Evolutionary conservation across 371 early-diverging fungal genomes (phyloP), one percentile per base, ranked within the genome.

Genomic region (Cladochytrium tenue): DNA sequence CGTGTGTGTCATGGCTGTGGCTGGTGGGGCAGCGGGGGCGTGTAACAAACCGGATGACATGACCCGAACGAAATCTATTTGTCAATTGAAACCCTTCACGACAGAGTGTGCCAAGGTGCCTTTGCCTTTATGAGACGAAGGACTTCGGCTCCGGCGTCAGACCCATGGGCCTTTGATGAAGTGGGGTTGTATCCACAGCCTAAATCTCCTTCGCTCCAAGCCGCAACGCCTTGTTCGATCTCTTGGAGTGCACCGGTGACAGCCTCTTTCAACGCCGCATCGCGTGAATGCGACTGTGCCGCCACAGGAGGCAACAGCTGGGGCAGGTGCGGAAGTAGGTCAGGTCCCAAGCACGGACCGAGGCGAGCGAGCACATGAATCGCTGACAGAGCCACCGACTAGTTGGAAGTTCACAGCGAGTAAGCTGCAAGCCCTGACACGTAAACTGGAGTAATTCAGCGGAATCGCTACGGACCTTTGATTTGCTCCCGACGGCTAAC

Each of bases 271-370:
- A 67, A 43, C 17, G 57, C 58, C 2, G 61, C 50, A 32, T 71
- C 75, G 20, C 67, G 31, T 4, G 59, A 43, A 28, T 75, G 62
- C 26, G 63, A 63, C 20, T 73, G 69, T 7, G 70, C 31, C n/a
- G 73, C 75, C 51, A 79, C 62, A 2, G 77, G 73, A 1, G 80
- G 80, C 10, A 79, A 52, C n/a, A 79, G 55, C 23, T 62, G 30
- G 15, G 53, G 32, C 32, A 76, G 64, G 32, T 51, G 66, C 5
- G 71, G 71, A 17, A 67, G 56, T 23, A 79, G 26, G 13, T 23
- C 43, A 28, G 68, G 55, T 0, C 73, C 74, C 1, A 69, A 51
- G 30, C 72, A 62, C 26, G 30, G 30, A 23, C 60, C 69, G 10
- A 78, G 63, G 10, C 64, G 56, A 10, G 51, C n/a, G 2, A 73